A percentile compares a stretch with the other conserved stretches of the same genome.
These are phyloP conservation scores for Lepidium campestre DNA, from an alignment of 441 rosid species.

Conservation along the genomic window DNA sequence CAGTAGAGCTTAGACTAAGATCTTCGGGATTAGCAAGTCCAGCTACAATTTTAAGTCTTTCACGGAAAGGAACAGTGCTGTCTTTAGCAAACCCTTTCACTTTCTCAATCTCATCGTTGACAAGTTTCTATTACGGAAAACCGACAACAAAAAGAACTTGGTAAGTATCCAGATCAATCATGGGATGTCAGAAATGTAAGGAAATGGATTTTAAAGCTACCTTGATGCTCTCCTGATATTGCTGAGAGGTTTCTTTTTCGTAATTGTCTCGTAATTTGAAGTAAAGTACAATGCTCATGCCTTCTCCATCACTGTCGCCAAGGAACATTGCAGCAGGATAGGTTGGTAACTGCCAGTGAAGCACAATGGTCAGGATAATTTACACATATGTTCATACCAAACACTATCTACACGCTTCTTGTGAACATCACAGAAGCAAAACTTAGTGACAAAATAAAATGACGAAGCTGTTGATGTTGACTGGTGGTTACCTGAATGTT, in stretches of 20 bases:
- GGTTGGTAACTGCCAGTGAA: conserved; percentile 63
- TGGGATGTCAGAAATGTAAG: not conserved
- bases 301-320: conserved; percentile 86
- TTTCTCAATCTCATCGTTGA: conserved; percentile 83
- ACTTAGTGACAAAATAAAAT: not conserved
- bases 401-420: not conserved
- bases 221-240: conserved; percentile 62
- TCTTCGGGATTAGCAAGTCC: conserved; percentile 83
- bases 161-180: conserved; percentile 6
- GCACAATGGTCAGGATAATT: not conserved
- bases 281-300: conserved; percentile 86
- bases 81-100: conserved; percentile 88
- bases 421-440: not conserved
- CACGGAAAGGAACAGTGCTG: conserved; percentile 67
- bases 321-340: conserved; percentile 92
- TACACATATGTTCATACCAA: not conserved
- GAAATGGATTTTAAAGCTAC: conserved; percentile 30
- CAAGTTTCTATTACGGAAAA: conserved; percentile 54
- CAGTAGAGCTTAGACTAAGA: conserved; percentile 66
- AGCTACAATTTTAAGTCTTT: conserved; percentile 82
- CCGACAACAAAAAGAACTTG: not conserved
- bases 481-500: conserved; percentile 67
- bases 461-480: not conserved
- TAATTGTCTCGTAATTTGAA: conserved; percentile 63
- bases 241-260: conserved; percentile 53